Evolutionary conservation across 2,329 filamentous ascomycete genomes (phyloP), one percentile per base, ranked within the genome.

Genomic region (Epichloe festucae): DNA sequence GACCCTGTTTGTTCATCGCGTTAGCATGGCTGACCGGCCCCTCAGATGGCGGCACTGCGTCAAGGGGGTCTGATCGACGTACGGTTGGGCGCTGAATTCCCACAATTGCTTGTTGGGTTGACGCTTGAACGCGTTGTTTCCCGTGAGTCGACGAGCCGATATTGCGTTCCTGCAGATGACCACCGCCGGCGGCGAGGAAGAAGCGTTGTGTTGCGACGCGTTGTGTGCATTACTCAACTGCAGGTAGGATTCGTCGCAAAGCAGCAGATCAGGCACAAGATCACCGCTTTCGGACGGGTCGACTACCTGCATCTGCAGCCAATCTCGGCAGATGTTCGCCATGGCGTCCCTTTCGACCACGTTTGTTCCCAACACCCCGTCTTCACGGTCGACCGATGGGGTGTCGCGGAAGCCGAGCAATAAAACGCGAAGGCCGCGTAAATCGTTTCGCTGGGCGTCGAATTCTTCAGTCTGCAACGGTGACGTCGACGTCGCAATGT

Each of bases 1-100:
- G 4, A 67, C 58, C 4, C 66, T 69, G n/a, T 17, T 5, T 47
- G 11, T 14, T 27, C 17, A 36, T 48, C 35, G 14, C 17, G 21
- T 48, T 39, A 48, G 46, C 21, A n/a, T 45, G 15, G 21, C 21
- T 45, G 4, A 11, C 12, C 19, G 27, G 27, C 0, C 5, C 41
- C 41, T 23, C 7, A 3, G 12, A 39, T 6, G n/a, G 15, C 40
- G 11, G 36, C 6, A 6, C 66, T 58, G 11, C 41, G 19, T 1
- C n/a, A 21, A 43, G 8, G 19, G 8, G 19, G 8, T 19, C 12
- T 10, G 27, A 43, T 21, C 11, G 12, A 49, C 47, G 3, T 52
- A 67, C 63, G 68, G 68, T 43, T 68, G 68, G 3, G 67, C 65
- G 23, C 69, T 63, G 44, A 68, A 69, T 46, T 70, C 68, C 21